Percentiles rank a stretch among this genome's conserved stretches.
phyloP scores from a whole-genome alignment of 441 rosid species.

The Bocquillonia castaneifolia region DNA sequence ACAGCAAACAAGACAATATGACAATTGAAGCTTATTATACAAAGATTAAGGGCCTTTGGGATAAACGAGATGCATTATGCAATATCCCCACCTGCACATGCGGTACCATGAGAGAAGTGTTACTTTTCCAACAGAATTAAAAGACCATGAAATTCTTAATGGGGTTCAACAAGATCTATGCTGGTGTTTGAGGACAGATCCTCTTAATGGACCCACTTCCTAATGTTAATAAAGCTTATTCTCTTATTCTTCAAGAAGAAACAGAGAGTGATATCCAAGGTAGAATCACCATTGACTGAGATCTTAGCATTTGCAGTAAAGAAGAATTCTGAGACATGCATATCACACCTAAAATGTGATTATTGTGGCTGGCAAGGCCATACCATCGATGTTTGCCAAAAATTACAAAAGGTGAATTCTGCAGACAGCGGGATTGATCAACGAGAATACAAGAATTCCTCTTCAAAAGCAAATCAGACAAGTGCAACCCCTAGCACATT shows the following conservation, averaged over 20 bases:
- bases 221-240: not conserved
- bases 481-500: not conserved
- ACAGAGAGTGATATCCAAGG: not conserved
- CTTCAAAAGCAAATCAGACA: not conserved
- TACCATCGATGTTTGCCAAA: not conserved
- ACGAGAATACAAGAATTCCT: not conserved
- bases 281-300: too few species aligned
- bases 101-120: not conserved
- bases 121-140: not conserved
- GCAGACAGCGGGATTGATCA: not conserved
- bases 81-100: not conserved
- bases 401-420: not conserved
- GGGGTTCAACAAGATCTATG: not conserved
- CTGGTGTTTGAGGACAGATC: not conserved
- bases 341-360: not conserved
- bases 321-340: not conserved
- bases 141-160: not conserved
- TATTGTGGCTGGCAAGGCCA: slow-evolving; percentile 4
- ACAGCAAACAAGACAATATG: not conserved
- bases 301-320: not conserved
- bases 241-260: not conserved
- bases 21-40: not conserved
- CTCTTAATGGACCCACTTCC: not conserved
- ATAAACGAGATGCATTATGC: not conserved
- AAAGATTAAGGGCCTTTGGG: not conserved